phyloP scores from a whole-genome alignment of 2,329 filamentous ascomycete species.

The Microcyclosporella mali region DNA sequence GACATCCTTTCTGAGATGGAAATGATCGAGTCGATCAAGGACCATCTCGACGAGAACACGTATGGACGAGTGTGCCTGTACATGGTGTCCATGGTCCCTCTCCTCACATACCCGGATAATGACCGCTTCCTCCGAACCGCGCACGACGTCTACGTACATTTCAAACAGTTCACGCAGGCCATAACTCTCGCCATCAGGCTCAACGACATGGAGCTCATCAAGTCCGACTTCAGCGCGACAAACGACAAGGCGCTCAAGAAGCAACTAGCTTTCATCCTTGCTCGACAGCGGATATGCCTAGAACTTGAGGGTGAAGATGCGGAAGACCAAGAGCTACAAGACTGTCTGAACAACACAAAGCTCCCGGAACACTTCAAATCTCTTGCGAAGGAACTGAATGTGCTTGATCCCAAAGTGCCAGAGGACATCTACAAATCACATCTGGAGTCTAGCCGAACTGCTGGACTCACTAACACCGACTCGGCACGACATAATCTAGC shows the following conservation, averaged over 20 bases:
- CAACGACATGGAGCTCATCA: slow-evolving; percentile 74
- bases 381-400: slow-evolving; percentile 91
- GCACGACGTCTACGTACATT: slow-evolving; percentile 86
- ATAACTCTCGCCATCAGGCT: slow-evolving; percentile 90
- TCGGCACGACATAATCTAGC: slow-evolving; percentile 94
- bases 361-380: slow-evolving; percentile 90
- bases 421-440: slow-evolving; percentile 99
- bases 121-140: slow-evolving; percentile 89
- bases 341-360: slow-evolving; percentile 81
- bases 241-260: slow-evolving; percentile 78
- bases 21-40: slow-evolving; percentile 85
- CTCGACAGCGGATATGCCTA: slow-evolving; percentile 81
- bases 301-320: slow-evolving; percentile 60
- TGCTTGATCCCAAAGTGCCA: slow-evolving; percentile 90
- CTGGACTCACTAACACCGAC: slow-evolving; percentile 88
- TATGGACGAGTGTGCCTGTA: slow-evolving; percentile 91
- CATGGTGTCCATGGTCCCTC: slow-evolving; percentile 98
- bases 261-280: slow-evolving; percentile 89
- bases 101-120: slow-evolving; percentile 96
- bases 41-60: slow-evolving; percentile 88
- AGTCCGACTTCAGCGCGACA: slow-evolving; percentile 71
- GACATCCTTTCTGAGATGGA: slow-evolving; percentile 96
- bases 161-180: slow-evolving; percentile 88
- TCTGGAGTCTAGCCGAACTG: slow-evolving; percentile 87
- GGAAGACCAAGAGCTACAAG: slow-evolving; percentile 67